phyloP scores from a whole-genome alignment of 208 protist species.

The Wallacemonas sp. region DNA sequence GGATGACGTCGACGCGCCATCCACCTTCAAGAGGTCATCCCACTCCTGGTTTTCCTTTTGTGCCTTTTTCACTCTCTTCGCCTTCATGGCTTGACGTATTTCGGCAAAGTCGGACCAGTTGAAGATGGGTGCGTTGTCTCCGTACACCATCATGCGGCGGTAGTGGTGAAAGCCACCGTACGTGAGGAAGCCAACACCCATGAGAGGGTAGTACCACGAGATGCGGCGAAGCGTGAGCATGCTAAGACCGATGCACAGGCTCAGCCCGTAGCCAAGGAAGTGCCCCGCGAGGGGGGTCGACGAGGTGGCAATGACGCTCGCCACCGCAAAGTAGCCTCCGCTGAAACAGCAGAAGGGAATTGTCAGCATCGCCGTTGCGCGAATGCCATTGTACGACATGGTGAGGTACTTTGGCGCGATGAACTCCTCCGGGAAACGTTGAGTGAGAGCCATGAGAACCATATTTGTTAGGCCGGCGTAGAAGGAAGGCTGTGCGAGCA shows the following conservation, averaged over 20 bases:
- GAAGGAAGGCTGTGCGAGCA: slow-evolving; percentile 78
- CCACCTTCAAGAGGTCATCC: neutral
- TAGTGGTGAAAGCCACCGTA: slow-evolving; percentile 89
- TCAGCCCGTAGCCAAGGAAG: slow-evolving; percentile 65
- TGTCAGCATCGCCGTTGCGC: slow-evolving; percentile 58
- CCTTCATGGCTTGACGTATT: slow-evolving; percentile 25
- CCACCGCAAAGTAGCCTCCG: slow-evolving; percentile 66
- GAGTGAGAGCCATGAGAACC: slow-evolving; percentile 70
- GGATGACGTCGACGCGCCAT: neutral
- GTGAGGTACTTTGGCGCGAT: slow-evolving; percentile 64
- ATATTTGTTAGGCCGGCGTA: slow-evolving; percentile 79
- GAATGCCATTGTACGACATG: slow-evolving; percentile 82
- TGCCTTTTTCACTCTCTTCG: slow-evolving; percentile 12
- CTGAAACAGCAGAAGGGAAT: slow-evolving; percentile 80
- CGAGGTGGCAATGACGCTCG: slow-evolving; percentile 63
- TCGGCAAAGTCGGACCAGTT: slow-evolving; percentile 76
- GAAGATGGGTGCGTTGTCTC: slow-evolving; percentile 82
- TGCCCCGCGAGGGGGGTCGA: slow-evolving; percentile 61
- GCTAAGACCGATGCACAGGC: slow-evolving; percentile 54
- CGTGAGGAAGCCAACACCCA: slow-evolving; percentile 70
- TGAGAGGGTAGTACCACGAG: slow-evolving; percentile 87
- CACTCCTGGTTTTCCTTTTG: slow-evolving; percentile 4
- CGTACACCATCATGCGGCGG: slow-evolving; percentile 82
- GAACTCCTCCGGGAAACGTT: slow-evolving; percentile 83
- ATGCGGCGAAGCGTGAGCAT: slow-evolving; percentile 70